Evolutionary conservation across 805 yeast species (phyloP).

Genomic region (Myxozyma neotropica): DNA sequence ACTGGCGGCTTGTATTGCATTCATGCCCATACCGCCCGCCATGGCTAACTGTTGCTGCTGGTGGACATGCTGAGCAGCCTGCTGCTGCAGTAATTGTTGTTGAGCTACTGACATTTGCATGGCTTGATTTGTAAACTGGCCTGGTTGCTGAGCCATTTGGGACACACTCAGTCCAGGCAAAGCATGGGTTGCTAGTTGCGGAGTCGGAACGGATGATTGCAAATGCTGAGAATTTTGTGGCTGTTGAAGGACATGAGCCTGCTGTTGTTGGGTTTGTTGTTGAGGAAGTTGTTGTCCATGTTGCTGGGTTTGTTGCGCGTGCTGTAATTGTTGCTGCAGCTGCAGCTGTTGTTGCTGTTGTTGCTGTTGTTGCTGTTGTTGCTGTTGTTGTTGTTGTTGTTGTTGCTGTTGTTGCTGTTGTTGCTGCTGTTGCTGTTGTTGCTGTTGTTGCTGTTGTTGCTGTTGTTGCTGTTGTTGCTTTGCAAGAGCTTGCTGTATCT

Average conservation of each 20-base stretch:
- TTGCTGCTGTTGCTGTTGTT: constrained; percentile 5
- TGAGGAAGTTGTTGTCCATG: constrained; percentile 14
- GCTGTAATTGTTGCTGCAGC: constrained; percentile 13
- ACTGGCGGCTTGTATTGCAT: neutral
- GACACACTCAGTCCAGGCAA: neutral
- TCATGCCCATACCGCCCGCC: constrained; percentile 8
- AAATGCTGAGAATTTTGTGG: neutral
- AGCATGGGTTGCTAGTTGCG: constrained; percentile 5
- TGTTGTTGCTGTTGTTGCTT: constrained; percentile 17
- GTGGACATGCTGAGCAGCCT: constrained; percentile 16
- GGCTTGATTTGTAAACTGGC: constrained; percentile 1
- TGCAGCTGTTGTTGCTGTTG: constrained; percentile 17
- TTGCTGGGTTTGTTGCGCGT: constrained; percentile 6
- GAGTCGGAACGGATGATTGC: neutral
- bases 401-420: constrained; percentile 14
- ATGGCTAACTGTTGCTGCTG: constrained; percentile 20
- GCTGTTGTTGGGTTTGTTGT: constrained; percentile 20
- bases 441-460: constrained; percentile 12
- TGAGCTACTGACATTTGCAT: constrained; percentile 3
- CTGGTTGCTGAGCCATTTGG: constrained; percentile 11
- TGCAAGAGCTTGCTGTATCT: constrained; percentile 20
- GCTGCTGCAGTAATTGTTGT: constrained; percentile 26
- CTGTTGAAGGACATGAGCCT: constrained; percentile 2
- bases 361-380: constrained; percentile 18
- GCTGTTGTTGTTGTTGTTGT: constrained; percentile 27